Base-by-base conservation (phyloP, 768 basidiomycete species). In the Phlebiopsis gigantea region DNA sequence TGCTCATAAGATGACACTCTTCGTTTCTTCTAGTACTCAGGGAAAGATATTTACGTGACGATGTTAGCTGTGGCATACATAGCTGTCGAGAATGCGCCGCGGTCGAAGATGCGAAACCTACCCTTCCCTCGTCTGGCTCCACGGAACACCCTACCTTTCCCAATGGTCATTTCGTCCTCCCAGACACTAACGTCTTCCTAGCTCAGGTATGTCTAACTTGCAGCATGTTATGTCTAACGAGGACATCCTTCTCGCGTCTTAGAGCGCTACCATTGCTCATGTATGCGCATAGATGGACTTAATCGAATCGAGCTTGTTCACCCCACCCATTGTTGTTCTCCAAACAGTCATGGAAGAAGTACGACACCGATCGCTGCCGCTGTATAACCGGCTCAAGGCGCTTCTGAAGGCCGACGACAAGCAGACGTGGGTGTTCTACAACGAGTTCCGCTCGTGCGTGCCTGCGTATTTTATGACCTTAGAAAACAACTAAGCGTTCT, bases 261-360 rank as follows among this genome's bases (percentile, higher is more conserved):
- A 30, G 17, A 39, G 12, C 8, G 12, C 2, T 17, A 12, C 44
- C 15, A 10, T 8, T 43, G 44, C 53, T 57, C 49, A 63, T 58
- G 29, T 58, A 29, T 56, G 15, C 34, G 21, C 55, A 14, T 63
- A 97, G 91, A 98, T 98, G 90, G 97, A 99, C 71, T 77, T 98
- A 52, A 76, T 98, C 39, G 90, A 93, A 69, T 90, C 89, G 0
- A 73, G 79, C 1, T 73, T 84, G 1, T 90, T 95, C 63, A 79
- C 73, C 0, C 76, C 87, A 0, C 93, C 95, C 0, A 84, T 98
- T 53, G 86, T 99, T 55, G 75, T 99, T 22, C 81, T 97, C 1
- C 96, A 98, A 72, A 99, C 96, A 0, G 95, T 98, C 1, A 76
- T 98, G 52, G 91, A 97, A 62, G 97, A 99, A 82, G 93, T 98